Conservation (phyloP, 2,329 filamentous ascomycete genomes). For the Fusarium austroafricanum region DNA sequence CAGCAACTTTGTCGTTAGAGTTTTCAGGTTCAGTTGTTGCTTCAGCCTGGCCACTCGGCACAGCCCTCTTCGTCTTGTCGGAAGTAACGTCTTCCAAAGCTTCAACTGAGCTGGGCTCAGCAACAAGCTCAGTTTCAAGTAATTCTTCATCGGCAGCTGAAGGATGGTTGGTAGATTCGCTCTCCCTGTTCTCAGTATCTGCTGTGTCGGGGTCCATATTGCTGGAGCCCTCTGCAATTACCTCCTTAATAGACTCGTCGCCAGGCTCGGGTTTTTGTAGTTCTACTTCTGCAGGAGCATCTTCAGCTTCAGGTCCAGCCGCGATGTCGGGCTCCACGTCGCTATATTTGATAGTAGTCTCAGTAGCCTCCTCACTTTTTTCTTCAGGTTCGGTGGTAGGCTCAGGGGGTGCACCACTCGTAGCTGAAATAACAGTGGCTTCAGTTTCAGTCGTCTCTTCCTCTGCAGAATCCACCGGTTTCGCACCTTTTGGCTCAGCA, state of each 20-base stretch:
- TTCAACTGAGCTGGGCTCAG: background rate
- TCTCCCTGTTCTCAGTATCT: background rate
- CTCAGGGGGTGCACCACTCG: background rate
- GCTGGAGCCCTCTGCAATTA: background rate
- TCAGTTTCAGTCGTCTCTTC: constrained; percentile 1
- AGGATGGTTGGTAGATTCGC: background rate
- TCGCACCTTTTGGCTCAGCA: background rate
- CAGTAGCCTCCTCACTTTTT: constrained; percentile 5
- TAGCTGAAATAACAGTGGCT: background rate
- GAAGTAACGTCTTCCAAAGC: background rate
- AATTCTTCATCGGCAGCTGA: constrained; percentile 3
- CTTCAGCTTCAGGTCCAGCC: background rate
- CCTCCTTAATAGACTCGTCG: background rate
- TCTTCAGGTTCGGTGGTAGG: background rate
- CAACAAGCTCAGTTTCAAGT: background rate
- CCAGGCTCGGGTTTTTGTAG: background rate
- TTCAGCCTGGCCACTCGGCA: constrained; percentile 2
- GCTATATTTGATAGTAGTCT: constrained; percentile 4
- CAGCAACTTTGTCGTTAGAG: constrained; percentile 3
- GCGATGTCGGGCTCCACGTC: background rate
- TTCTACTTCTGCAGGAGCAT: constrained; percentile 8
- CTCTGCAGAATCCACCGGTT: background rate
- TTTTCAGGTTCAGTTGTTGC: background rate
- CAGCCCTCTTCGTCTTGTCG: constrained; percentile 7
- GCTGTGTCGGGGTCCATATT: background rate